Base-by-base conservation (phyloP, 192 early-diverging fungal species). In the Coemansia sp. region DNA sequence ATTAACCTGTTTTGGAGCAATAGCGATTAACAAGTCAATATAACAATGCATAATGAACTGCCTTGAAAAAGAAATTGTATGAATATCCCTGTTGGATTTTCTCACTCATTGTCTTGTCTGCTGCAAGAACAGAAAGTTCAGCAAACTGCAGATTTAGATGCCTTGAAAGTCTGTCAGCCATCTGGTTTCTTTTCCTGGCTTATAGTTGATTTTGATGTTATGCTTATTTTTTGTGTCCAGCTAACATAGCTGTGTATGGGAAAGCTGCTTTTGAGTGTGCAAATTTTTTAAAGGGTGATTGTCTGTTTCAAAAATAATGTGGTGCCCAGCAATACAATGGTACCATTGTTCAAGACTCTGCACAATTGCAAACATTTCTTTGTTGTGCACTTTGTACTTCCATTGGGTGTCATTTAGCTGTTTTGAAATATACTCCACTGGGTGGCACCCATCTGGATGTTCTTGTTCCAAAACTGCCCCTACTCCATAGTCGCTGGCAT, bases 21-120 rank as follows among this genome's bases (percentile, higher is more conserved):
- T 36, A 2, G 33, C 33, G 2, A 36, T 36, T 11, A 36, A 36
- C 1, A 36, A 36, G 33, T 36, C 33, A 36, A 36, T 36, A 36
- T n/a, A n/a, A n/a, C n/a, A 61, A 3, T 1, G 59, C 59, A 23
- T 51, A n/a, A 46, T 61, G 42, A 7, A 51, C 59, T 25, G 39
- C 24, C 53, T 54, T 54, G 53, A 54, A 54, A 3, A 22, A 25
- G 8, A 5, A 23, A 22, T 54, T 22, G 53, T 23, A 0, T 7
- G 53, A 22, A 22, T 54, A 54, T 20, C 53, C 53, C 22, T 19
- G 22, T 23, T 2, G 19, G 53, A 54, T 54, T 25, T 21, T 22
- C 8, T 23, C 5, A 0, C 8, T 22, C 20, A 8, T 23, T 25
- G 21, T 23, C 53, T 54, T 22, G 3, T 27, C 27, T 27, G 27